phyloP scores from a whole-genome alignment of 345 rosid species.

The Eucalyptus paniculata region DNA sequence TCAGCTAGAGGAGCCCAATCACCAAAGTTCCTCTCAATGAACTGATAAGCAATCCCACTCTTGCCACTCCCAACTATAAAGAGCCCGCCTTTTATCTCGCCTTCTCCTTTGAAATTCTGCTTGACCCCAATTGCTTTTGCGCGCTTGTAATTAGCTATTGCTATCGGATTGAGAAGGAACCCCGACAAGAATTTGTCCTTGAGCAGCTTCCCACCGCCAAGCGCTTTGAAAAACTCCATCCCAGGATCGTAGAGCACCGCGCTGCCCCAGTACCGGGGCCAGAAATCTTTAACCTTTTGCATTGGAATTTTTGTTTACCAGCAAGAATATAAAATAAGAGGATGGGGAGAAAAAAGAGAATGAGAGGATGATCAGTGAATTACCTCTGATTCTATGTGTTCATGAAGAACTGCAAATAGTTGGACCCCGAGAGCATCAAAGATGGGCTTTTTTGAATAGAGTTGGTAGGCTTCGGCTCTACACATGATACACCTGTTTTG shows the following conservation, averaged over 20 bases:
- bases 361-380: neutral
- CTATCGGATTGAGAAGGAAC: conserved; percentile 48
- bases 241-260: conserved; percentile 25
- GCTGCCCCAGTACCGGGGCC: conserved; percentile 75
- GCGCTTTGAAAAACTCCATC: conserved; percentile 57
- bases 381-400: conserved; percentile 57
- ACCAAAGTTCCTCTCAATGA: conserved; percentile 61
- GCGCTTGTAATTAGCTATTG: conserved; percentile 52
- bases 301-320: neutral
- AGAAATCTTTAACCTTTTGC: conserved; percentile 42
- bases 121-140: conserved; percentile 39
- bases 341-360: neutral
- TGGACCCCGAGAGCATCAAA: conserved; percentile 55
- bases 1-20: conserved; percentile 61
- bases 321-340: neutral
- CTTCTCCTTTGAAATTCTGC: conserved; percentile 51
- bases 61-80: conserved; percentile 37
- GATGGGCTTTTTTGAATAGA: conserved; percentile 42
- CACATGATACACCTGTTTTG: conserved; percentile 61
- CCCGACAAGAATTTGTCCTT: conserved; percentile 58
- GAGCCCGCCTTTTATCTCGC: conserved; percentile 58
- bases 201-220: conserved; percentile 47
- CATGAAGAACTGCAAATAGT: conserved; percentile 50
- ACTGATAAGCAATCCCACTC: conserved; percentile 47
- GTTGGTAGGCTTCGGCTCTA: conserved; percentile 67